Evolutionary conservation across 2,329 filamentous ascomycete genomes (phyloP).

Genomic region (Elsinoe arachidis): DNA sequence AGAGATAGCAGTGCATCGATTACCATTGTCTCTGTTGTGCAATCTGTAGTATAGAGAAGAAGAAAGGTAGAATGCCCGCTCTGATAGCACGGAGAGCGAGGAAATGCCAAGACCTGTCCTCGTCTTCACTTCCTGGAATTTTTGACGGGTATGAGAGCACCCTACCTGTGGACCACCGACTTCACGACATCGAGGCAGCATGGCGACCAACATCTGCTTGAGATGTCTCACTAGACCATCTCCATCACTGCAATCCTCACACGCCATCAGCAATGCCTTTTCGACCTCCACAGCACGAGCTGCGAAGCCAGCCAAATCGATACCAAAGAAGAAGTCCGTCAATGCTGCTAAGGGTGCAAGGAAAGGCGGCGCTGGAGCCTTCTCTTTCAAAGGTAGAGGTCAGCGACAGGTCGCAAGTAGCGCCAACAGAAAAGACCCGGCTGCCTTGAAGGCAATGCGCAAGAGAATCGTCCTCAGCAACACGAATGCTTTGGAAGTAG

Average conservation of each 20-base stretch:
- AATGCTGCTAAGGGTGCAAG: slow-evolving; percentile 21
- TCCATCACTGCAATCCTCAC: not conserved
- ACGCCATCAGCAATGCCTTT: slow-evolving; percentile 24
- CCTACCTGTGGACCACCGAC: not conserved
- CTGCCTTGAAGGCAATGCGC: slow-evolving; percentile 77
- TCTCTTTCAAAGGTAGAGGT: slow-evolving; percentile 14
- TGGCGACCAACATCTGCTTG: slow-evolving; percentile 21
- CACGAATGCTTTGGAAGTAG: slow-evolving; percentile 76
- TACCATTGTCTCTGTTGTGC: too few species aligned
- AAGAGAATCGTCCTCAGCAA: slow-evolving; percentile 91
- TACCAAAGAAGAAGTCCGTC: slow-evolving; percentile 23
- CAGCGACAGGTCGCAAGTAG: slow-evolving; percentile 22
- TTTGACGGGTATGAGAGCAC: not conserved
- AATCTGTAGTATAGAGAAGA: too few species aligned
- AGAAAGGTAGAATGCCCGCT: too few species aligned
- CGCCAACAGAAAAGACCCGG: slow-evolving; percentile 50
- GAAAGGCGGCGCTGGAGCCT: slow-evolving; percentile 23
- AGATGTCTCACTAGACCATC: slow-evolving; percentile 19
- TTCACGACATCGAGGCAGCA: slow-evolving; percentile 14
- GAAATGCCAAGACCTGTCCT: slow-evolving; percentile 2
- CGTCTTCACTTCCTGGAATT: not conserved
- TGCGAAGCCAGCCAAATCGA: slow-evolving; percentile 19
- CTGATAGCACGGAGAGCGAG: not conserved
- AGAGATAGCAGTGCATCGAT: too few species aligned
- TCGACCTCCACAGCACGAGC: slow-evolving; percentile 25